Evolutionary conservation across 768 basidiomycete genomes (phyloP).

Genomic region (Mycena filopes): DNA sequence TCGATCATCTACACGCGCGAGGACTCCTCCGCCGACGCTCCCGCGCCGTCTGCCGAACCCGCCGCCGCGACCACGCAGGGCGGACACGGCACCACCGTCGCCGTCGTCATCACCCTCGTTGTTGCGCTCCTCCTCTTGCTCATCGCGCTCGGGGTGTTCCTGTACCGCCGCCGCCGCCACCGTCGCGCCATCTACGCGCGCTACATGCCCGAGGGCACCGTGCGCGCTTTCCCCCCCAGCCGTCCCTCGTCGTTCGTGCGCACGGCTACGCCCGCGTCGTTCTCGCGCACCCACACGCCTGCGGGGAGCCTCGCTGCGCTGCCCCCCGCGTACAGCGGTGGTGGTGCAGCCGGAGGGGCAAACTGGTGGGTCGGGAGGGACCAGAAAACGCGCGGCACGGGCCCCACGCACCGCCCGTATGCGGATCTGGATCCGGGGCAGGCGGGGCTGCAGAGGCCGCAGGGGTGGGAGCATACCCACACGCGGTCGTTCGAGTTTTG

Average conservation of each 20-base stretch:
- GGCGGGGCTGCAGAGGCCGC: constrained; percentile 19
- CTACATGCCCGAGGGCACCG: constrained; percentile 27
- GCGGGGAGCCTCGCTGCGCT: background rate
- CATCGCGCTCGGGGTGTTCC: constrained; percentile 13
- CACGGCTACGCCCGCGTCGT: background rate
- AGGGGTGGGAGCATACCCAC: constrained; percentile 17
- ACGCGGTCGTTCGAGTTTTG: no score
- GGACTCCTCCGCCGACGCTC: background rate
- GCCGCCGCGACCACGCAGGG: background rate
- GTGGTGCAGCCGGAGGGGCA: background rate
- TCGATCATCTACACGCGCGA: constrained; percentile 47
- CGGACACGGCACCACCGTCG: constrained; percentile 16
- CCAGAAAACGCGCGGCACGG: constrained; percentile 15
- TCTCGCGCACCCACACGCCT: constrained; percentile 7
- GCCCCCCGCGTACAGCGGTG: constrained; percentile 11
- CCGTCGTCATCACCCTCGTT: constrained; percentile 24
- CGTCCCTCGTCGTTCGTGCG: background rate
- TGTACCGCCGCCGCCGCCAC: constrained; percentile 23
- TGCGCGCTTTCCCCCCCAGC: constrained; percentile 22
- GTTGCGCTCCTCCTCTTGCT: constrained; percentile 12
- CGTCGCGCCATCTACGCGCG: constrained; percentile 27
- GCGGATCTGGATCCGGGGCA: constrained; percentile 24
- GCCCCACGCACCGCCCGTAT: constrained; percentile 19
- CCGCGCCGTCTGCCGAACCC: background rate
- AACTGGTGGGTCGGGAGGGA: constrained; percentile 27